phyloP scores from a whole-genome alignment of 2,329 filamentous ascomycete genomes.

The Sclerotinia subarctica region DNA sequence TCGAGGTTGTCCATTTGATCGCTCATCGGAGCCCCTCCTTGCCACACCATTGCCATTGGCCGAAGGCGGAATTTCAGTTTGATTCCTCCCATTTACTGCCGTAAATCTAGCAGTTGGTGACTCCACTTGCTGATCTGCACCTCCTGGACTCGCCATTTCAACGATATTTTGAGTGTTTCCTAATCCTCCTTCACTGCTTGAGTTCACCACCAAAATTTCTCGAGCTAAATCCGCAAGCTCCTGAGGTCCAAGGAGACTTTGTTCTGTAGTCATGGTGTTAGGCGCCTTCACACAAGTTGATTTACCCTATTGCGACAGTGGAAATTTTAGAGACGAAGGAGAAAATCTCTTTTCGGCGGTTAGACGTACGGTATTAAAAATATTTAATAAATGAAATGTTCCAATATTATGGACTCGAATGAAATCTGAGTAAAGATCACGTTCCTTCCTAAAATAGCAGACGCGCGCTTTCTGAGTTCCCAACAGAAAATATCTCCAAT shows the following conservation, averaged over 20 bases:
- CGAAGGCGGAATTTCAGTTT: conserved; percentile 5
- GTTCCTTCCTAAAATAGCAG: background rate
- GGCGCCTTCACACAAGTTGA: conserved; percentile 22
- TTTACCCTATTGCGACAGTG: conserved; percentile 11
- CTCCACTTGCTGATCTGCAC: conserved; percentile 28
- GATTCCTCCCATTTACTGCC: conserved; percentile 38
- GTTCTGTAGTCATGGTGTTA: conserved; percentile 26
- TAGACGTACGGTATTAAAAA: conserved; percentile 17
- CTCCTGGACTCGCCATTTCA: conserved; percentile 27
- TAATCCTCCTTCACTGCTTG: background rate
- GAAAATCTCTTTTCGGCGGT: conserved; percentile 14
- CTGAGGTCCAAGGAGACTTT: conserved; percentile 26
- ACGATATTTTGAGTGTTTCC: conserved; percentile 1
- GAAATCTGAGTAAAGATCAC: background rate
- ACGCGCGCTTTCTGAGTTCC: conserved; percentile 5
- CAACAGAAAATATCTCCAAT: background rate
- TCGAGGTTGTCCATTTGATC: conserved; percentile 35
- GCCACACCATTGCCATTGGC: conserved; percentile 24
- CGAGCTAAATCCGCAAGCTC: conserved; percentile 32
- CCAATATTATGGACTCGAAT: conserved; percentile 1
- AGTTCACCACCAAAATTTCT: conserved; percentile 27
- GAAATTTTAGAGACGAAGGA: conserved; percentile 10
- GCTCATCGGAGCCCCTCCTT: conserved; percentile 36
- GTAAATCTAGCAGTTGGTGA: conserved; percentile 39
- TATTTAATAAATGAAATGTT: background rate